Base-by-base conservation (phyloP, 1,284 basidiomycete genomes). In the Xerocomus cyaneibrunnescens region DNA sequence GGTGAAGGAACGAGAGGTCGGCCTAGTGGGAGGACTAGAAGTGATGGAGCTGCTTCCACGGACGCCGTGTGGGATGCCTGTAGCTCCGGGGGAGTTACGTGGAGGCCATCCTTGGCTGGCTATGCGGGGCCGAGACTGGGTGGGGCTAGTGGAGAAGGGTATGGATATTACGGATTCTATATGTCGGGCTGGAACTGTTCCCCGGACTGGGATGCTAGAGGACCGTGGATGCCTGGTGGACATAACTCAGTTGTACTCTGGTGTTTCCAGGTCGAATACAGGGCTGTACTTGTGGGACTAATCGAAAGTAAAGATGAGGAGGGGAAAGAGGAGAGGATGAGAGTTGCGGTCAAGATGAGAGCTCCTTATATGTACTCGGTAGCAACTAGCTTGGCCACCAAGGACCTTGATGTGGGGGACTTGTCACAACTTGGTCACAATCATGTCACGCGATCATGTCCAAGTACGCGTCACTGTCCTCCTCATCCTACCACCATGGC, bases 151-250 rank as follows among this genome's bases (percentile, higher is more conserved):
- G 25, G 72, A 68, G 59, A 81, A 77, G 5, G 83, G 81, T 55
- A 85, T 80, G 30, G 81, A 74, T 31, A 87, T 79, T 42, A 81
- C 74, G 47, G 77, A 77, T 64, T 89, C 81, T 55, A 87, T 77
- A 55, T 79, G 80, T 52, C 83, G 76, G 52, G 74, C 69, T 25
- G 79, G 72, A 21, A 72, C 64, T 21, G 73, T 62, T 52, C 61
- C 72, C 49, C 78, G 73, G 51, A 85, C 80, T 31, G 84, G 80
- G 61, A 86, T 84, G 61, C 77, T 85, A 21, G 83, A 74, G 0
- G 84, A 81, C 66, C 84, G 79, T 12, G 78, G 72, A 43, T 77
- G 77, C 51, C 81, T 70, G 35, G 72, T 72, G 38, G 74, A 74
- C 81, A 84, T 85, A 56, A 22, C 21, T 21, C 36, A 23, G 9